Conservation (phyloP, 2,329 filamentous ascomycete species). For the Neodidymelliopsis sp. region DNA sequence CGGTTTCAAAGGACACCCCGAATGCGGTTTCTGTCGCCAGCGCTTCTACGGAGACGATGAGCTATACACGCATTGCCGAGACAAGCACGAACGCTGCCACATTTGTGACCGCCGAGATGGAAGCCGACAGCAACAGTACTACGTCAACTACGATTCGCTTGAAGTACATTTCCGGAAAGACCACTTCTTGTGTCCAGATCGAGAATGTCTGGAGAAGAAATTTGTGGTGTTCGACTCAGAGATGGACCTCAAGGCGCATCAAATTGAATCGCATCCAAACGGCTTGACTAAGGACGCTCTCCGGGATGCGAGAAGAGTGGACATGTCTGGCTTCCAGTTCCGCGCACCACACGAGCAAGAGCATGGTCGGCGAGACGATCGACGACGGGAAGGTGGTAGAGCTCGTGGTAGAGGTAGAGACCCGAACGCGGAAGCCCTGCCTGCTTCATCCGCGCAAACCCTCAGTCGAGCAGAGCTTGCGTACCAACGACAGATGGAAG, state of each 20-base stretch:
- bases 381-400: conserved; percentile 56
- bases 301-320: conserved; percentile 82
- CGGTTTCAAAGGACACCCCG: conserved; percentile 93
- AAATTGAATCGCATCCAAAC: conserved; percentile 81
- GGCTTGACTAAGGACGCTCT: conserved; percentile 82
- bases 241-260: conserved; percentile 93
- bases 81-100: conserved; percentile 94
- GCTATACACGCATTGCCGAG: conserved; percentile 89
- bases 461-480: conserved; percentile 86
- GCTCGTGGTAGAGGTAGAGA: conserved; percentile 75
- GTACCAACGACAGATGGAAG: conserved; percentile 89
- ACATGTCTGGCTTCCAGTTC: conserved; percentile 86
- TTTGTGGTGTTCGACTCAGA: conserved; percentile 96
- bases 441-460: conserved; percentile 78
- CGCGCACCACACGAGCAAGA: conserved; percentile 72
- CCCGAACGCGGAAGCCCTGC: conserved; percentile 82
- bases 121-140: conserved; percentile 83
- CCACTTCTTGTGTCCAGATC: conserved; percentile 84
- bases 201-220: conserved; percentile 93
- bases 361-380: conserved; percentile 57
- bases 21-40: conserved; percentile 90
- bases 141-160: conserved; percentile 83
- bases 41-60: conserved; percentile 97
- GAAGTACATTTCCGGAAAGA: conserved; percentile 87
- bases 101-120: conserved; percentile 78